Conservation (phyloP, 345 rosid genomes). For the Hypericum perforatum region DNA sequence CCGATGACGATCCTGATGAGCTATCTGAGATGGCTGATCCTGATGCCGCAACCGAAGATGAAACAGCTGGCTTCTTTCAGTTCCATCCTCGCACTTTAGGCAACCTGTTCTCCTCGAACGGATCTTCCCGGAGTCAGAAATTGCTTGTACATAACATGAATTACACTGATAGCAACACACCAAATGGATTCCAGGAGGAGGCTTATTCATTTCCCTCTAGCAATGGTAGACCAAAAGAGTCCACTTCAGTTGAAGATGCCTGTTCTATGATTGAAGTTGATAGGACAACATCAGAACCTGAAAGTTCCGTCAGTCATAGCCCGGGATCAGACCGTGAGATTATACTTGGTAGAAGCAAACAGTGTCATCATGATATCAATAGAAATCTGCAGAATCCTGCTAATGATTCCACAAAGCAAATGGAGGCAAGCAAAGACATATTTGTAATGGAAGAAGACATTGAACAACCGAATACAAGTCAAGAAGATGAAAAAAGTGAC, state of each 20-base stretch:
- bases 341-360: slow-evolving; percentile 13
- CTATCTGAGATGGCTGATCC: slow-evolving; percentile 58
- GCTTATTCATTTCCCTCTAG: slow-evolving; percentile 30
- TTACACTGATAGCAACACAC: slow-evolving; percentile 26
- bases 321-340: slow-evolving; percentile 22
- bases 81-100: slow-evolving; percentile 64
- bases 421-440: slow-evolving; percentile 29
- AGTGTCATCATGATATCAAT: slow-evolving; percentile 10
- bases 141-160: slow-evolving; percentile 24
- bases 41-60: slow-evolving; percentile 48
- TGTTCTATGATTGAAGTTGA: slow-evolving; percentile 37
- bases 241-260: slow-evolving; percentile 37
- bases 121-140: slow-evolving; percentile 35
- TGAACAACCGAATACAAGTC: slow-evolving; percentile 25
- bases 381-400: slow-evolving; percentile 8
- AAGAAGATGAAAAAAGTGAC: slow-evolving; percentile 27
- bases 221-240: slow-evolving; percentile 32
- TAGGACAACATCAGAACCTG: slow-evolving; percentile 39
- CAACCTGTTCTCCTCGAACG: slow-evolving; percentile 47
- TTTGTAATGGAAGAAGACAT: slow-evolving; percentile 19
- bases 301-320: slow-evolving; percentile 32
- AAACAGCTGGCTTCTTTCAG: slow-evolving; percentile 60
- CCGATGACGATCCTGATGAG: slow-evolving; percentile 73
- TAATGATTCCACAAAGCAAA: slow-evolving; percentile 16
- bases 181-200: slow-evolving; percentile 28